Percentiles rank a stretch among this genome's conserved stretches.
phyloP scores from a whole-genome alignment of 345 rosid species.

The Citrus hindsii region DNA sequence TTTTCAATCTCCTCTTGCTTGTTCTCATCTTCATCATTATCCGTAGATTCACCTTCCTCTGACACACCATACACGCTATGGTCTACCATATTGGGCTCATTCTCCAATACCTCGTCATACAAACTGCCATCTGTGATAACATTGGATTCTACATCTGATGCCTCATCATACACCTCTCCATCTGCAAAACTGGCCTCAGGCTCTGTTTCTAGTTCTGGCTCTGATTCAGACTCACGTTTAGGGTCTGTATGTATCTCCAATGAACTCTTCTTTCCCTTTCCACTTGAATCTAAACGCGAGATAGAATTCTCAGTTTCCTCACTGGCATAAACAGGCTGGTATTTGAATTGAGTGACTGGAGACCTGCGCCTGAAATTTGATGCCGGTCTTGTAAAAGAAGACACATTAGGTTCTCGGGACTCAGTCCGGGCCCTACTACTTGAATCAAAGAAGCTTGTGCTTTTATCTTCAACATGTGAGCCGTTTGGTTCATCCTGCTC shows the following conservation, averaged over 20 bases:
- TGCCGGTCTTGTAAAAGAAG: constrained; percentile 59
- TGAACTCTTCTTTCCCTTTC: constrained; percentile 33
- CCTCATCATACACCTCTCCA: constrained; percentile 23
- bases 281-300: constrained; percentile 25
- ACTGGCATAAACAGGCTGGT: constrained; percentile 41
- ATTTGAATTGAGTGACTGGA: constrained; percentile 58
- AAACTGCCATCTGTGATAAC: constrained; percentile 19
- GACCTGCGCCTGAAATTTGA: constrained; percentile 77
- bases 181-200: constrained; percentile 23
- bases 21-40: constrained; percentile 25
- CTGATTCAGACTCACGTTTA: constrained; percentile 27
- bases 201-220: constrained; percentile 22
- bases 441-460: constrained; percentile 25
- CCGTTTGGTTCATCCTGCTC: constrained; percentile 31
- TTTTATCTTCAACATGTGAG: constrained; percentile 34
- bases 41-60: constrained; percentile 13
- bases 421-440: constrained; percentile 16
- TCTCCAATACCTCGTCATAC: constrained; percentile 18
- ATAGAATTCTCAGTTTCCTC: constrained; percentile 38
- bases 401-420: constrained; percentile 29
- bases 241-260: constrained; percentile 32
- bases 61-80: constrained; percentile 20
- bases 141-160: constrained; percentile 28
- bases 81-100: constrained; percentile 23
- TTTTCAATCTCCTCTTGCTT: constrained; percentile 26